phyloP scores from a whole-genome alignment of 208 protist genomes.

The Vickermania ingenoplastis region DNA sequence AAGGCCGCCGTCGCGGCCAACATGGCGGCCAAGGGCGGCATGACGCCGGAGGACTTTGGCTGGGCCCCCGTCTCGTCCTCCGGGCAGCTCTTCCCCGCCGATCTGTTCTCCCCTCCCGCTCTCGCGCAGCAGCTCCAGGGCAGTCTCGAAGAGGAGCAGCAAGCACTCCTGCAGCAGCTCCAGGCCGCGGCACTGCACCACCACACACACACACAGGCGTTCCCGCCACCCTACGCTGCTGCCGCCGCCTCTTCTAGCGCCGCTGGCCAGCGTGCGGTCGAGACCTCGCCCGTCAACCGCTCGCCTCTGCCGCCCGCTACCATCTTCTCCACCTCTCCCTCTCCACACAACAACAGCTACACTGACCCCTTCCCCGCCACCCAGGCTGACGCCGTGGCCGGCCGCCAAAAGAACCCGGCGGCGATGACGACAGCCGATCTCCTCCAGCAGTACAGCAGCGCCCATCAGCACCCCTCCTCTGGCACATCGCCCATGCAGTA shows the following conservation, averaged over 20 bases:
- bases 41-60: too few relatives aligned
- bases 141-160: slow-evolving; percentile 1
- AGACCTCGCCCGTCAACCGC: neutral
- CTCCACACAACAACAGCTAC: too few relatives aligned
- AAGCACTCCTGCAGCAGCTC: neutral
- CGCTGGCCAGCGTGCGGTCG: neutral
- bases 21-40: neutral
- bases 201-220: neutral
- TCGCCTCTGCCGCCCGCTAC: neutral
- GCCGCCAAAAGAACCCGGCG: neutral
- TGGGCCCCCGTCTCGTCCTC: neutral
- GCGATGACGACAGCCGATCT: neutral
- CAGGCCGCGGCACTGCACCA: neutral
- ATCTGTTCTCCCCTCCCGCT: neutral
- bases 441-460: neutral
- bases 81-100: neutral
- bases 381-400: neutral
- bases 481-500: too few relatives aligned
- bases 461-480: too few relatives aligned
- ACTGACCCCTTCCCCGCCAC: neutral
- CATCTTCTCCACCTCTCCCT: too few relatives aligned
- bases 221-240: neutral
- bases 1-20: neutral
- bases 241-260: neutral
- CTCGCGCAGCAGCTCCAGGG: neutral